phyloP scores from a whole-genome alignment of 2,329 filamentous ascomycete species.

The Pseudocercospora musae region DNA sequence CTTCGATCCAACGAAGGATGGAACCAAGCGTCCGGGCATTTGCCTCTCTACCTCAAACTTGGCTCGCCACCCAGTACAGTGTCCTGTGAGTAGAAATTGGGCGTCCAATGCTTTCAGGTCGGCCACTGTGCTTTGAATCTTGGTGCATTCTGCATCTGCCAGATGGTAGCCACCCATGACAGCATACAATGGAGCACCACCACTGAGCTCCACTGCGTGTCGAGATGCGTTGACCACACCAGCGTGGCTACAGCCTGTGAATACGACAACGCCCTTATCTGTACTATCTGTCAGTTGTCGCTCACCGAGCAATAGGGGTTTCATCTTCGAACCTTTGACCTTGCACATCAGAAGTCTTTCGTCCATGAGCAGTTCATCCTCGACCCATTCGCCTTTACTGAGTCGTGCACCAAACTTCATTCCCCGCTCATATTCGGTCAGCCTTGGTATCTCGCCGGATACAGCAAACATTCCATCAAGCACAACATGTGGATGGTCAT shows the following conservation, averaged over 20 bases:
- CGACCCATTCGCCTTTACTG: constrained; percentile 20
- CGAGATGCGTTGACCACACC: constrained; percentile 29
- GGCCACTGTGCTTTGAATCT: constrained; percentile 21
- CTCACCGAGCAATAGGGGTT: background rate
- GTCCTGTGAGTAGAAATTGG: constrained; percentile 25
- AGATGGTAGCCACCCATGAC: constrained; percentile 33
- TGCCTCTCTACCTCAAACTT: constrained; percentile 29
- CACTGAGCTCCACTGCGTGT: constrained; percentile 23
- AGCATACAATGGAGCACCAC: constrained; percentile 26
- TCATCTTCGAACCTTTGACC: constrained; percentile 24
- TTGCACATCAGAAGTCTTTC: constrained; percentile 31
- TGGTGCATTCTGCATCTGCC: constrained; percentile 26
- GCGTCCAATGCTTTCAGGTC: constrained; percentile 26
- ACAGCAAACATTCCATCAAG: constrained; percentile 24
- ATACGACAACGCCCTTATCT: constrained; percentile 30
- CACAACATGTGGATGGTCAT: constrained; percentile 24
- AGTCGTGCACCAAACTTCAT: constrained; percentile 26
- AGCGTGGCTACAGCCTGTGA: constrained; percentile 31
- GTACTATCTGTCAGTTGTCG: background rate
- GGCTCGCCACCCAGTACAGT: constrained; percentile 31
- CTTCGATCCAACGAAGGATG: constrained; percentile 28
- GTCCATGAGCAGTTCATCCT: constrained; percentile 24
- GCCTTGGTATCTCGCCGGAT: constrained; percentile 30
- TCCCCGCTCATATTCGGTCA: constrained; percentile 27
- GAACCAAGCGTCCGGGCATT: constrained; percentile 29